Evolutionary conservation across 306 rosid species (phyloP), one percentile per base, ranked within the genome.

Genomic region (Mimosa bimucronata): DNA sequence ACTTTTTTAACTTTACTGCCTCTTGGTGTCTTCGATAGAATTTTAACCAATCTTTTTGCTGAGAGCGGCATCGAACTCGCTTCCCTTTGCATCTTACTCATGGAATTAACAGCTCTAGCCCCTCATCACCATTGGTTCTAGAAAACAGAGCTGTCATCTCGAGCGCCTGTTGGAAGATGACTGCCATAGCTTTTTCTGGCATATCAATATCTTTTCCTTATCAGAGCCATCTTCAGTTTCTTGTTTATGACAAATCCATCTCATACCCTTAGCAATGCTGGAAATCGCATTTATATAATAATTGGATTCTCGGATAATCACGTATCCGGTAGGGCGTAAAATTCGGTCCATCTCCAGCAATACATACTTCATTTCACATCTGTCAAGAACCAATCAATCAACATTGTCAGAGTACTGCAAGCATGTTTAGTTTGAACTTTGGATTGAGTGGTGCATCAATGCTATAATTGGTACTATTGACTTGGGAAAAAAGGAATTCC

Each of bases 261-360:
- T 68, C 97, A 93, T 88, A 21, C 88, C 94, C 81, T 93, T 90
- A 21, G 93, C 93, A 66, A 91, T 75, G 13, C 87, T 55, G 4
- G 94, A 87, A 62, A 96, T 73, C 45, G 97, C 93, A 67, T 96
- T 97, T 30, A 79, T 92, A 21, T 86, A 96, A 85, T 93, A 90
- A 82, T 85, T 86, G 1, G 97, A 88, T 80, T 96, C 99, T 46
- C 99, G 84, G 42, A 96, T 86, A 60, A 96, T 83, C 13, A 88
- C 92, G 12, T 89, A 85, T 15, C 98, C 98, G 2, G 77, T 86
- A 12, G 99, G 98, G 37, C 99, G 86, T 38, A 96, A 81, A 72
- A 96, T 88, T 57, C 99, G 81, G 89, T 96, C 99, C 99, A 96
- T 96, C 85, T 96, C 99, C 82, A 96, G 77, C 74, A 96, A 83